These are phyloP conservation scores for Phytophthora ohioensis DNA, from an alignment of 352 stramenopile species.

Conservation along the genomic window DNA sequence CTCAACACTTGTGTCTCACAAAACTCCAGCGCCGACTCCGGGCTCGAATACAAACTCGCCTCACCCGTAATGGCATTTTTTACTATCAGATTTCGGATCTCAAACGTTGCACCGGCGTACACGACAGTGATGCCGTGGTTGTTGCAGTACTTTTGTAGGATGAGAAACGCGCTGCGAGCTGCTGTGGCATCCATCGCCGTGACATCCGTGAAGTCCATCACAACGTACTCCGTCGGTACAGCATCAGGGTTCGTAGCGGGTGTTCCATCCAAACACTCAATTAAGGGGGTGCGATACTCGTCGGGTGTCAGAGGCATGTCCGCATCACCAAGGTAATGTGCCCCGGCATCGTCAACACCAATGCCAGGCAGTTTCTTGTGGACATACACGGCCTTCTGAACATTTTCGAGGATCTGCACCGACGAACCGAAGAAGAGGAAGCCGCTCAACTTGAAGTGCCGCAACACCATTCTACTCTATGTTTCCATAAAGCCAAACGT, in stretches of 20 bases:
- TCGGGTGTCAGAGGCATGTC: conserved; percentile 53
- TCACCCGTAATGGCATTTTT: conserved; percentile 70
- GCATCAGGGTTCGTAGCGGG: conserved; percentile 40
- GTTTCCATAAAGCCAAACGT: too few relatives aligned
- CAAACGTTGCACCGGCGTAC: conserved; percentile 64
- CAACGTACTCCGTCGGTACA: conserved; percentile 69
- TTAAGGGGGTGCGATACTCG: conserved; percentile 42
- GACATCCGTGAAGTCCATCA: conserved; percentile 87
- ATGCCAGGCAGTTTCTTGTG: conserved; percentile 38
- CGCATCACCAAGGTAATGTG: conserved; percentile 14
- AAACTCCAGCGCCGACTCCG: conserved; percentile 69
- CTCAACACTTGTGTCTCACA: conserved; percentile 59
- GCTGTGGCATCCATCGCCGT: conserved; percentile 88
- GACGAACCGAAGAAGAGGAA: conserved; percentile 88
- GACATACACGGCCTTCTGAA: conserved; percentile 75
- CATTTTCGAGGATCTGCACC: conserved; percentile 75
- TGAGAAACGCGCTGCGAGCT: conserved; percentile 79
- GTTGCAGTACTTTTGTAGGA: conserved; percentile 79
- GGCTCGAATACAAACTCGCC: conserved; percentile 62
- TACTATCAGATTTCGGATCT: conserved; percentile 58
- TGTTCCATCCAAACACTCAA: conserved; percentile 78
- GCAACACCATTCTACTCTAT: too few relatives aligned
- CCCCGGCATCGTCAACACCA: conserved; percentile 11
- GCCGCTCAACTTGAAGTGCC: conserved; percentile 81
- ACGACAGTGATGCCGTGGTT: conserved; percentile 67